These are phyloP conservation scores for Mycosarcoma mackinlayi DNA, from an alignment of 1,284 basidiomycete genomes.

Conservation along the genomic window DNA sequence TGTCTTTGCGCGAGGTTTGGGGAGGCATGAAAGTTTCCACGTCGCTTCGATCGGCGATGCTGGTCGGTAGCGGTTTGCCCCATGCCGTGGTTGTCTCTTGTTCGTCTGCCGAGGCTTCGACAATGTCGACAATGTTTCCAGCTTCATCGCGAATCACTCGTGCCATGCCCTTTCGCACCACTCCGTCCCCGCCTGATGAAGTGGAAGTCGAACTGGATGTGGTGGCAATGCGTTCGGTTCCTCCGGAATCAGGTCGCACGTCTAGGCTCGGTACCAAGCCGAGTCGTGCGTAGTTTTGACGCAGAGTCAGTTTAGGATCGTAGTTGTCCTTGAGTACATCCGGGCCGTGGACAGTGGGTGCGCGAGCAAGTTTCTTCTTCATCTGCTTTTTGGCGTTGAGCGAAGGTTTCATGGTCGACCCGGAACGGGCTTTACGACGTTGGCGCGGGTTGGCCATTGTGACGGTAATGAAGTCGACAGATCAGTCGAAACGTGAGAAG, in stretches of 20 bases:
- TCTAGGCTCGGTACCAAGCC: conserved; percentile 74
- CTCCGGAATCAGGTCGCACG: conserved; percentile 40
- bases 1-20: background rate
- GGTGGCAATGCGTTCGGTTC: conserved; percentile 23
- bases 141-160: conserved; percentile 84
- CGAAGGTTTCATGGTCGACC: conserved; percentile 71
- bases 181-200: background rate
- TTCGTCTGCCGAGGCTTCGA: conserved; percentile 76
- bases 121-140: conserved; percentile 82
- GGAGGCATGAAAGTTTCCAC: conserved; percentile 30
- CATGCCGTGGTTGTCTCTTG: conserved; percentile 68
- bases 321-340: conserved; percentile 84
- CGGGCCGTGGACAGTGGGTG: conserved; percentile 80
- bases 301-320: conserved; percentile 88
- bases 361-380: conserved; percentile 73
- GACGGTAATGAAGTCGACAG: too few relatives aligned
- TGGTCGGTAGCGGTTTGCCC: conserved; percentile 58
- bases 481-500: too few relatives aligned
- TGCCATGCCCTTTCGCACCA: conserved; percentile 77
- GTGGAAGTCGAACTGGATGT: background rate
- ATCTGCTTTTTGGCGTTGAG: conserved; percentile 78
- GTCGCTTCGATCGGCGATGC: conserved; percentile 24
- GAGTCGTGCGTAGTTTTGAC: conserved; percentile 87
- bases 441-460: conserved; percentile 92
- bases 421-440: conserved; percentile 80